phyloP scores from a whole-genome alignment of 108 stramenopile genomes.

The Seminavis robusta region DNA sequence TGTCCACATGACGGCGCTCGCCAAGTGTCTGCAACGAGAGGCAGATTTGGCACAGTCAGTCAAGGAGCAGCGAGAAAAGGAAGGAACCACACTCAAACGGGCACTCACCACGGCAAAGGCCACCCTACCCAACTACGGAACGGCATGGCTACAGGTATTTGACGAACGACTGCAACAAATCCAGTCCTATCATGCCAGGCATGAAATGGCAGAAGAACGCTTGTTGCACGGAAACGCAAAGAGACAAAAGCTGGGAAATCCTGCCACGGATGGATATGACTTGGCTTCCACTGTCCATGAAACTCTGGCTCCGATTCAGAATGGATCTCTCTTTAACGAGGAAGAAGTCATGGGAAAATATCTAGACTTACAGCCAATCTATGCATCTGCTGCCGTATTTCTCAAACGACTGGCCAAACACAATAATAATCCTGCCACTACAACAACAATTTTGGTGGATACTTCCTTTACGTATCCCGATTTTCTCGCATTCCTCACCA shows the following conservation, averaged over 20 bases:
- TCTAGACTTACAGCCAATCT: constrained; percentile 60
- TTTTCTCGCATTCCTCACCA: constrained; percentile 48
- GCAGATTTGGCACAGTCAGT: constrained; percentile 23
- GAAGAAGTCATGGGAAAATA: constrained; percentile 85
- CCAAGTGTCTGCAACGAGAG: constrained; percentile 29
- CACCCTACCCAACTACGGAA: not conserved
- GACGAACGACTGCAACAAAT: constrained; percentile 60
- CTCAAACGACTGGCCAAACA: constrained; percentile 4
- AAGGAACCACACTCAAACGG: constrained; percentile 8
- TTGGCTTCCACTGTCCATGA: constrained; percentile 41
- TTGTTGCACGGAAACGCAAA: constrained; percentile 19
- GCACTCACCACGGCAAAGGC: constrained; percentile 10
- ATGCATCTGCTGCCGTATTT: constrained; percentile 24
- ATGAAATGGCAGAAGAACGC: constrained; percentile 5
- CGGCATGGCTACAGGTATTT: constrained; percentile 44
- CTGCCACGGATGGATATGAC: constrained; percentile 81
- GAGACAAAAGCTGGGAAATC: constrained; percentile 59
- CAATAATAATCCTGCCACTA: constrained; percentile 3
- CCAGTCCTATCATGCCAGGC: constrained; percentile 67
- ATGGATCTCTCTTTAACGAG: constrained; percentile 26
- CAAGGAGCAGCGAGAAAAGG: constrained; percentile 28
- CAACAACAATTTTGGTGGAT: constrained; percentile 1
- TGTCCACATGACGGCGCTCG: constrained; percentile 33
- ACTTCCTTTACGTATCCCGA: constrained; percentile 39
- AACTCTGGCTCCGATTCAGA: not conserved